Evolutionary conservation across 805 yeast genomes (phyloP).

Genomic region (Candida sanyiensis): DNA sequence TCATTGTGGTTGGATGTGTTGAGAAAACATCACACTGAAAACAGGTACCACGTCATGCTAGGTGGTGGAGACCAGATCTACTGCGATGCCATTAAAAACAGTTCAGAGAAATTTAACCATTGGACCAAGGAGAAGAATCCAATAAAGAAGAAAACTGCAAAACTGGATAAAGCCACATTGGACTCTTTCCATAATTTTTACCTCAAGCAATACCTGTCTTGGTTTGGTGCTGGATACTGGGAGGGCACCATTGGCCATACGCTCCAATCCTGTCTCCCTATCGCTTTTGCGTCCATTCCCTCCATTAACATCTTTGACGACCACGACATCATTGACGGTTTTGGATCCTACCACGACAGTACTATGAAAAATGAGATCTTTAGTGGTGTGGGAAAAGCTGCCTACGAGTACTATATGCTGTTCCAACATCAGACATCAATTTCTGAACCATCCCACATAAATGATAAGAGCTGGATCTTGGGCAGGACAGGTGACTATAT

Average conservation of each 20-base stretch:
- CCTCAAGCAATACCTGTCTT: conserved; percentile 64
- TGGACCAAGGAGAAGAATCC: conserved; percentile 60
- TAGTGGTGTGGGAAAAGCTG: conserved; percentile 64
- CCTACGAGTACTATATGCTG: conserved; percentile 81
- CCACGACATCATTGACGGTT: conserved; percentile 96
- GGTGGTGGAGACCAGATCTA: conserved; percentile 98
- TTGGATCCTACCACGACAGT: conserved; percentile 74
- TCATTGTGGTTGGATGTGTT: conserved; percentile 85
- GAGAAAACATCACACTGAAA: conserved; percentile 50
- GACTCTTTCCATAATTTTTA: conserved; percentile 61
- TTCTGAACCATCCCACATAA: conserved; percentile 34
- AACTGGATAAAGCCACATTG: conserved; percentile 42
- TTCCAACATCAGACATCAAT: conserved; percentile 80
- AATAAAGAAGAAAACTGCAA: conserved; percentile 38
- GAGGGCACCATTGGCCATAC: conserved; percentile 60
- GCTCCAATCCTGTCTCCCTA: conserved; percentile 60
- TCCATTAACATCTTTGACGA: conserved; percentile 85
- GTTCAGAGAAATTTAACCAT: conserved; percentile 44
- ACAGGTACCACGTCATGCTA: conserved; percentile 83
- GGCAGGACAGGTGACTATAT: conserved; percentile 68
- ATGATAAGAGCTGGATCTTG: conserved; percentile 56
- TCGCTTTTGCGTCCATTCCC: conserved; percentile 80
- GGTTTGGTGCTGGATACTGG: conserved; percentile 94
- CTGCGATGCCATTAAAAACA: conserved; percentile 69
- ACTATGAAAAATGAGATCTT: conserved; percentile 74